These are phyloP conservation scores for Myxozyma melibiosi DNA, from an alignment of 805 yeast species.

Conservation along the genomic window DNA sequence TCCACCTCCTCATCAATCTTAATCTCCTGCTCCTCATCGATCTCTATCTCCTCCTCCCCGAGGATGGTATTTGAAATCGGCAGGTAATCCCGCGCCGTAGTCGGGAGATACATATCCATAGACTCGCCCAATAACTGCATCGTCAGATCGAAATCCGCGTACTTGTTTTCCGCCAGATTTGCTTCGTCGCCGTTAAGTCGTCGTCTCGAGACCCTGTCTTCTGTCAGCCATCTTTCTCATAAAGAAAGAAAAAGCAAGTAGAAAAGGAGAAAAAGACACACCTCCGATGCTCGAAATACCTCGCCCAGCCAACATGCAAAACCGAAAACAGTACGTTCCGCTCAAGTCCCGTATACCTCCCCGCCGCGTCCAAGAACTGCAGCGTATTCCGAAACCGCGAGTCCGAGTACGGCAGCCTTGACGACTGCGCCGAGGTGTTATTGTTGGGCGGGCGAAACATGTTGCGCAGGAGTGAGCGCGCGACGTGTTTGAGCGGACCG, in stretches of 20 bases:
- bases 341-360: constrained; percentile 9
- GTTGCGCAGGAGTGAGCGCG: constrained; percentile 13
- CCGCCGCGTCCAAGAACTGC: constrained; percentile 10
- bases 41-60: neutral
- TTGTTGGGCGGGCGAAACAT: constrained; percentile 7
- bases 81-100: neutral
- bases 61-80: too few species aligned
- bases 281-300: neutral
- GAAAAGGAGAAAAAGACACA: neutral
- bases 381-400: constrained; percentile 21
- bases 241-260: too few species aligned
- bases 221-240: neutral
- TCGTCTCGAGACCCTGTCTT: too few species aligned
- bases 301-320: constrained; percentile 16
- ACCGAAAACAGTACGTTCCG: constrained; percentile 1
- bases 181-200: neutral
- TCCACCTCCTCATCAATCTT: neutral
- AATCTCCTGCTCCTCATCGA: neutral
- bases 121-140: constrained; percentile 18
- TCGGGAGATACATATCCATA: constrained; percentile 20
- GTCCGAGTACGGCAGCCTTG: neutral
- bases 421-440: neutral
- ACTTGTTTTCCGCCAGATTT: neutral
- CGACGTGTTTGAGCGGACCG: neutral
- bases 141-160: constrained; percentile 20